A percentile compares a stretch with the other conserved stretches of the same genome.
Conservation (phyloP, 768 basidiomycete species). For the Russula vinacea region DNA sequence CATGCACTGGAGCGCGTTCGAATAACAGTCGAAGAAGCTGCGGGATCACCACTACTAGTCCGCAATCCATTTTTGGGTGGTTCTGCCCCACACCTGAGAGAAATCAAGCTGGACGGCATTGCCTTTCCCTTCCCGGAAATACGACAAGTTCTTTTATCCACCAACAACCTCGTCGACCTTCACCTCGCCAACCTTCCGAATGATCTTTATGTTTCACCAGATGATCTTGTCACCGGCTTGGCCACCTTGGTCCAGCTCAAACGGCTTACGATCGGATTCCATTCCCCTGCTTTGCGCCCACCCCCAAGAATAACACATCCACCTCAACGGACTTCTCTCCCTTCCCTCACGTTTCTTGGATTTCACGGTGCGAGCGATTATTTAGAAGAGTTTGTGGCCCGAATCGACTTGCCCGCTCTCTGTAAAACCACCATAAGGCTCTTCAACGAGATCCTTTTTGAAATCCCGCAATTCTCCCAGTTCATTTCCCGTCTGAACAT, state of each 20-base stretch:
- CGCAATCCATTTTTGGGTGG: constrained; percentile 1
- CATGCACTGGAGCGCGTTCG: constrained; percentile 14
- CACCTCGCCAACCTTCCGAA: neutral
- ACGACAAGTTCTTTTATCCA: constrained; percentile 12
- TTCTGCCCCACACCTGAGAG: constrained; percentile 2
- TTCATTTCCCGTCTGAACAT: too few species aligned
- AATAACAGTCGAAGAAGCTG: constrained; percentile 36
- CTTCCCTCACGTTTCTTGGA: neutral
- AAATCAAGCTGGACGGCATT: neutral
- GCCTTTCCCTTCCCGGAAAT: constrained; percentile 1
- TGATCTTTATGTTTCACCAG: constrained; percentile 6
- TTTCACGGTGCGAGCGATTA: constrained; percentile 9
- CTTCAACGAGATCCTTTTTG: constrained; percentile 6
- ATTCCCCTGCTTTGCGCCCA: too few species aligned
- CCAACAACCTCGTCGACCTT: constrained; percentile 2
- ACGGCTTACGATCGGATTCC: too few species aligned
- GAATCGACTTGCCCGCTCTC: neutral
- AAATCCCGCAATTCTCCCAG: constrained; percentile 4
- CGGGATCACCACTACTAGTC: constrained; percentile 33
- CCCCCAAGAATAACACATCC: too few species aligned
- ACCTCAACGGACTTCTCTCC: neutral
- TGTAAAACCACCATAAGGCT: neutral
- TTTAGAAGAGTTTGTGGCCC: constrained; percentile 2
- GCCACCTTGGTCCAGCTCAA: too few species aligned
- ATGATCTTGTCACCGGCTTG: neutral